Evolutionary conservation across 2,329 filamentous ascomycete genomes (phyloP), one percentile per base, ranked within the genome.

Genomic region (Daldinia sp.): DNA sequence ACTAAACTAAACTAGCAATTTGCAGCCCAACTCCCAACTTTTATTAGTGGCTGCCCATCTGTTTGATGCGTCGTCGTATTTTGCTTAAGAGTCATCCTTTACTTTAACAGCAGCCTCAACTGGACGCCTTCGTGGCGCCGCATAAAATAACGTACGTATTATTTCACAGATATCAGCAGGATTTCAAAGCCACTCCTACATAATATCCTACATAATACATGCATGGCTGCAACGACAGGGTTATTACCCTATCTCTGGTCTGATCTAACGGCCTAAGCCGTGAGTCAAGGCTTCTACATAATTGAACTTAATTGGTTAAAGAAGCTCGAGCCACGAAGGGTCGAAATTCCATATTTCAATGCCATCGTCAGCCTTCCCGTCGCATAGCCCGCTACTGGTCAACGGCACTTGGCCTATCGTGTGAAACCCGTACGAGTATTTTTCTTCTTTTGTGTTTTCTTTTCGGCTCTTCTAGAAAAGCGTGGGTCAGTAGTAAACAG

Each of bases 281-380:
- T 59, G 56, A 41, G 35, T 50, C 48, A 60, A 35, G 46, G 46
- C 46, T 51, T 44, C 51, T 53, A 37, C 51, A 62, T 35, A 12
- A 44, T 37, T 48, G 37, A 48, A 48, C 6, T 41, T 41, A 26
- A 39, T 26, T 56, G 33, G 51, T 41, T 50, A 55, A 50, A 39
- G 23, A 42, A 41, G 41, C 41, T 35, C 30, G 35, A 51, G 48
- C 53, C 39, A 33, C 28, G 57, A 23, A 53, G 13, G 60, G 33
- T n/a, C 18, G 46, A 26, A 51, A 46, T 44, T 44, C 26, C 18
- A 30, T 46, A 65, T 33, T 33, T 50, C 58, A 60, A 63, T 46
- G 55, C 35, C 39, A 65, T 67, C 60, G 56, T 46, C 60, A 58
- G 58, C 61, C 56, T 63, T 50, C 30, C 60, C 23, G 39, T 67